Percentiles rank a stretch among this genome's conserved stretches.
These are phyloP conservation scores for Citrus inodora DNA, from an alignment of 345 rosid genomes.

Conservation along the genomic window DNA sequence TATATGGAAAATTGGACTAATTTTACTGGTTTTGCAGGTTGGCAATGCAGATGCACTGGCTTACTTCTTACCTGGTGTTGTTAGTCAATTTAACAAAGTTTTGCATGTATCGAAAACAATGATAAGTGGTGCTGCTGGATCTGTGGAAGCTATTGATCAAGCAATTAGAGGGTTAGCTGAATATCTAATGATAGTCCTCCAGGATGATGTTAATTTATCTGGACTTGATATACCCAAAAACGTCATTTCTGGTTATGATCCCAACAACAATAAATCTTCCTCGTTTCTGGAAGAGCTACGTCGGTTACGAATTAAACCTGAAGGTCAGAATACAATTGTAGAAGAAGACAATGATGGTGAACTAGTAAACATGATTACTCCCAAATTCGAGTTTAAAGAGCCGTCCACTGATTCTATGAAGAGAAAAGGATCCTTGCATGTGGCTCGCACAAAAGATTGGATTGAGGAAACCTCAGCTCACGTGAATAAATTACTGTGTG, in stretches of 20 bases:
- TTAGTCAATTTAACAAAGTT: slow-evolving; percentile 83
- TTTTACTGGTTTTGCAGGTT: slow-evolving; percentile 44
- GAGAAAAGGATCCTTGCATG: slow-evolving; percentile 52
- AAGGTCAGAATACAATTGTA: slow-evolving; percentile 27
- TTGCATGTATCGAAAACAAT: slow-evolving; percentile 66
- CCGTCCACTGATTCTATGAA: slow-evolving; percentile 23
- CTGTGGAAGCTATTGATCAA: slow-evolving; percentile 74
- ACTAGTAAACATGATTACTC: slow-evolving; percentile 19
- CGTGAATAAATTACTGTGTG: slow-evolving; percentile 63
- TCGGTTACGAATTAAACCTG: slow-evolving; percentile 46
- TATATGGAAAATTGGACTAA: background rate
- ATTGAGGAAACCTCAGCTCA: slow-evolving; percentile 57
- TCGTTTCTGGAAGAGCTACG: slow-evolving; percentile 65
- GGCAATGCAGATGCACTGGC: slow-evolving; percentile 89
- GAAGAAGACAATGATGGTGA: slow-evolving; percentile 32
- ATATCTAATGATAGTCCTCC: slow-evolving; percentile 83
- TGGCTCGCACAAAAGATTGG: slow-evolving; percentile 83
- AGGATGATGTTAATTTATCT: slow-evolving; percentile 60
- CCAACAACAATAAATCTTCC: slow-evolving; percentile 38
- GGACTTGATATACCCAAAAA: slow-evolving; percentile 30
- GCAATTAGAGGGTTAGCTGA: slow-evolving; percentile 85
- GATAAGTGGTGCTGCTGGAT: slow-evolving; percentile 95
- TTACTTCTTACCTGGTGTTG: slow-evolving; percentile 92
- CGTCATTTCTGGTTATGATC: slow-evolving; percentile 23
- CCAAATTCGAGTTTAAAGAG: slow-evolving; percentile 24